Evolutionary conservation across 192 early-diverging fungal genomes (phyloP), one percentile per base, ranked within the genome.

Genomic region (Entomortierella beljakovae): DNA sequence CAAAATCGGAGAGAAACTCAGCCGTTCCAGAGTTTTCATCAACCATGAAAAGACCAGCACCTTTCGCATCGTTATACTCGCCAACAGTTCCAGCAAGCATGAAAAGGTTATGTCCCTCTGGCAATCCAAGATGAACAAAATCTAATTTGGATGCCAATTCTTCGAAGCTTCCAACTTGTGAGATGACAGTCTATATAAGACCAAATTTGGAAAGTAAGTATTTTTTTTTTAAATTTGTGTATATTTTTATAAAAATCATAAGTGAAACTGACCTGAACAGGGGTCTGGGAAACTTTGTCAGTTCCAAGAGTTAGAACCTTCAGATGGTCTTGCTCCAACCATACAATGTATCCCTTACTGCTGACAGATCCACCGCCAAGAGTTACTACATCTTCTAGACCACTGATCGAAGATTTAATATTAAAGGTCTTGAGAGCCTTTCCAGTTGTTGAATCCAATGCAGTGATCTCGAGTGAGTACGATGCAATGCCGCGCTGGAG

Each of bases 291-390:
- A 32, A 62, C 51, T 37, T 28, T 58, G 28, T 68, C 56, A 1
- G 68, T 71, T 54, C 82, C 82, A 40, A 83, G 71, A 8, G 55
- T 66, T 60, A 76, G 60, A 26, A 72, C 69, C 37, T 80, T 80
- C 35, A 83, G 42, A 34, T 43, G n/a, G 25, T 69, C 63, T 26
- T 60, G 46, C 60, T 83, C 82, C 34, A 64, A 67, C 82, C 82
- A 83, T 11, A 66, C 64, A 26, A 80, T 34, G 61, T 71, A 83
- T 52, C 77, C 82, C 32, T n/a, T 9, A 43, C 68, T 72, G 7
- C 61, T 53, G 33, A 37, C 51, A 9, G 64, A 56, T 32, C 77
- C 82, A 23, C 75, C 75, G 40, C 82, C 82, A 6, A 83, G 33
- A 22, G 67, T 56, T 38, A 77, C 46, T 18, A 66, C 57, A 29